Percentiles rank a stretch among this genome's conserved stretches.
Conservation (phyloP, 2,329 filamentous ascomycete genomes). For the Phyllosticta citribraziliensis region DNA sequence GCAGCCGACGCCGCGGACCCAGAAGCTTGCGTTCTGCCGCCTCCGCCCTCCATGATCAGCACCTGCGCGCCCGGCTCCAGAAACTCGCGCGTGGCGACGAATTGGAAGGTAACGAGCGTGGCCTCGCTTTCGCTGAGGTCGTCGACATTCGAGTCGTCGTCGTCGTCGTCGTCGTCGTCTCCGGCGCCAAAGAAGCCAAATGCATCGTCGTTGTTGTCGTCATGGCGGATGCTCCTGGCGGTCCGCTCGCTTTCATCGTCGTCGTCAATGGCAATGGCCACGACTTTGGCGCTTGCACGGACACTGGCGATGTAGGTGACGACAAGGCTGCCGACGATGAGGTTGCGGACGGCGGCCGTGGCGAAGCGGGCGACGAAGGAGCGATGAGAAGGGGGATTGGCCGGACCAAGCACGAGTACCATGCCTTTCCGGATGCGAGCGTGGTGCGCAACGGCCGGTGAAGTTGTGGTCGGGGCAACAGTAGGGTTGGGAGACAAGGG, state of each 20-base stretch:
- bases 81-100: slow-evolving; percentile 62
- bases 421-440: slow-evolving; percentile 61
- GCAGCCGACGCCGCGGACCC: not conserved
- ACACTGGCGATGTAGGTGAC: slow-evolving; percentile 86
- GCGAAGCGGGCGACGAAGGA: slow-evolving; percentile 56
- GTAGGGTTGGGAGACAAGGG: slow-evolving; percentile 24
- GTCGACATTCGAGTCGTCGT: slow-evolving; percentile 28
- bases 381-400: slow-evolving; percentile 30
- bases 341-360: slow-evolving; percentile 48
- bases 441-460: not conserved
- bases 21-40: slow-evolving; percentile 22
- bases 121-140: slow-evolving; percentile 18
- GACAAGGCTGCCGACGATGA: slow-evolving; percentile 59
- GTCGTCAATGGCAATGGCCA: slow-evolving; percentile 34
- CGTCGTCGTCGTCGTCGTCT: slow-evolving; percentile 37
- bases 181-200: slow-evolving; percentile 42
- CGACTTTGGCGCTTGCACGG: slow-evolving; percentile 66
- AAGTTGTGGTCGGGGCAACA: not conserved
- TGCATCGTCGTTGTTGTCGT: slow-evolving; percentile 27
- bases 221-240: not conserved
- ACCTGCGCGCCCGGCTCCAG: slow-evolving; percentile 62
- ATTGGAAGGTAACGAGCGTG: slow-evolving; percentile 53
- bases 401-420: slow-evolving; percentile 48
- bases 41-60: slow-evolving; percentile 61
- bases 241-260: slow-evolving; percentile 13